Evolutionary conservation across 2,329 filamentous ascomycete species (phyloP).

Genomic region (Simplicillium sp.): DNA sequence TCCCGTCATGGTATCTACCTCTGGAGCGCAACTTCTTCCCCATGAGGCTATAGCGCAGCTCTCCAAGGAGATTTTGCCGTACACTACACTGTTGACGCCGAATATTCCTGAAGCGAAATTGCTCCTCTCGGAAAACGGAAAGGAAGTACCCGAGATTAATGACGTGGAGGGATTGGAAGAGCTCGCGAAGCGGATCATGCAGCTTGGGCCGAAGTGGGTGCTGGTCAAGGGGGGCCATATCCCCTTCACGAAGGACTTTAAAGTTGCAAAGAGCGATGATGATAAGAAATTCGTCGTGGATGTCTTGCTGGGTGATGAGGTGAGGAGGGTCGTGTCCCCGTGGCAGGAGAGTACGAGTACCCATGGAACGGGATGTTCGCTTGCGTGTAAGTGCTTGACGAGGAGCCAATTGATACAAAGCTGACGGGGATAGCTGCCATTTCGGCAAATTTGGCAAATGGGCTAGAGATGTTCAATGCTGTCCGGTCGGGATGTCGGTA

Average conservation of each 20-base stretch:
- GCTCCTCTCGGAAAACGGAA: slow-evolving; percentile 46
- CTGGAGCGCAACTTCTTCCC: slow-evolving; percentile 61
- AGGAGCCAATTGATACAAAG: neutral
- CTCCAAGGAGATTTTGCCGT: slow-evolving; percentile 49
- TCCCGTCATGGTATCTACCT: slow-evolving; percentile 79
- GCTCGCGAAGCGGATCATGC: slow-evolving; percentile 56
- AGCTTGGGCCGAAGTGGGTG: slow-evolving; percentile 68
- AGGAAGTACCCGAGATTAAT: slow-evolving; percentile 30
- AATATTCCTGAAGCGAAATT: slow-evolving; percentile 68
- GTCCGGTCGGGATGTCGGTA: slow-evolving; percentile 63
- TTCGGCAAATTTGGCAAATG: slow-evolving; percentile 60
- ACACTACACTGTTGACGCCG: slow-evolving; percentile 62
- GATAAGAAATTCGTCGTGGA: slow-evolving; percentile 65
- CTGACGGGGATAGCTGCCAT: slow-evolving; percentile 48
- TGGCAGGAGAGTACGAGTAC: slow-evolving; percentile 73
- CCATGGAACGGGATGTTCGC: slow-evolving; percentile 88
- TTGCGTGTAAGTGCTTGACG: slow-evolving; percentile 58
- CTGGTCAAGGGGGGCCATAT: slow-evolving; percentile 85
- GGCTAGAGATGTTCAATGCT: slow-evolving; percentile 44
- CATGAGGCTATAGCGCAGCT: slow-evolving; percentile 53
- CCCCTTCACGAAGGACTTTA: slow-evolving; percentile 59
- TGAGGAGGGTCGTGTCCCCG: slow-evolving; percentile 55
- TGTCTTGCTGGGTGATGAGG: slow-evolving; percentile 55
- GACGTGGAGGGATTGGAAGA: slow-evolving; percentile 56
- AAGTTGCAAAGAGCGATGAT: slow-evolving; percentile 44